Evolutionary conservation across 345 rosid species (phyloP).

Genomic region (Lepidium didymum): DNA sequence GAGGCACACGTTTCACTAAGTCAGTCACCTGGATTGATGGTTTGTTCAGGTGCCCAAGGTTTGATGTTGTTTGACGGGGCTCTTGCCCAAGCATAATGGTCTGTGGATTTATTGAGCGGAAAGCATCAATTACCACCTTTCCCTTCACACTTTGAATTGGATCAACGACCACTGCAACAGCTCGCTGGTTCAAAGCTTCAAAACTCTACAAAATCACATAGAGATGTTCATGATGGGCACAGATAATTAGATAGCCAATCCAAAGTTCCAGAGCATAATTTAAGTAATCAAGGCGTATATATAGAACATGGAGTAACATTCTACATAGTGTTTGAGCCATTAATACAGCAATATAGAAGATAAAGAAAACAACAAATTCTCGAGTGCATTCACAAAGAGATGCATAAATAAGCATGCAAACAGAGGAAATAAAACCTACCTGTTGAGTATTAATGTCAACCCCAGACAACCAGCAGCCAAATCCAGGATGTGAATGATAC

Average conservation of each 20-base stretch:
- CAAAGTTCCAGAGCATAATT: background rate
- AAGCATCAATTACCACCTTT: slow-evolving; percentile 97
- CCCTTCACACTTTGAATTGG: slow-evolving; percentile 99
- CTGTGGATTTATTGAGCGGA: slow-evolving; percentile 92
- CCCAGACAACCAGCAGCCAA: slow-evolving; percentile 99
- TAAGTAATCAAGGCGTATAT: background rate
- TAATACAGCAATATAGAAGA: background rate
- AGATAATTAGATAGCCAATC: background rate
- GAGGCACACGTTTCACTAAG: background rate
- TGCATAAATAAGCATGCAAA: background rate
- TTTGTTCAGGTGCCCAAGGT: slow-evolving; percentile 96
- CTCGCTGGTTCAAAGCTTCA: slow-evolving; percentile 97
- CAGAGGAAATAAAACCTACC: slow-evolving; percentile 31
- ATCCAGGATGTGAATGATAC: slow-evolving; percentile 99
- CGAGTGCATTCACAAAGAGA: background rate
- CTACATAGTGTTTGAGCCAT: background rate
- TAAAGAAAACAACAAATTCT: background rate
- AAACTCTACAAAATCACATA: slow-evolving; percentile 61
- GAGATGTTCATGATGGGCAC: background rate
- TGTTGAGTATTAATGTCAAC: slow-evolving; percentile 98
- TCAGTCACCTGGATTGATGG: slow-evolving; percentile 87
- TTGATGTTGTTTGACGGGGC: slow-evolving; percentile 96
- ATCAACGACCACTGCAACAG: slow-evolving; percentile 98
- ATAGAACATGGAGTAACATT: background rate
- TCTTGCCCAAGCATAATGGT: slow-evolving; percentile 99